Base-by-base conservation (phyloP, 352 stramenopile genomes). In the Phytopythium vexans region DNA sequence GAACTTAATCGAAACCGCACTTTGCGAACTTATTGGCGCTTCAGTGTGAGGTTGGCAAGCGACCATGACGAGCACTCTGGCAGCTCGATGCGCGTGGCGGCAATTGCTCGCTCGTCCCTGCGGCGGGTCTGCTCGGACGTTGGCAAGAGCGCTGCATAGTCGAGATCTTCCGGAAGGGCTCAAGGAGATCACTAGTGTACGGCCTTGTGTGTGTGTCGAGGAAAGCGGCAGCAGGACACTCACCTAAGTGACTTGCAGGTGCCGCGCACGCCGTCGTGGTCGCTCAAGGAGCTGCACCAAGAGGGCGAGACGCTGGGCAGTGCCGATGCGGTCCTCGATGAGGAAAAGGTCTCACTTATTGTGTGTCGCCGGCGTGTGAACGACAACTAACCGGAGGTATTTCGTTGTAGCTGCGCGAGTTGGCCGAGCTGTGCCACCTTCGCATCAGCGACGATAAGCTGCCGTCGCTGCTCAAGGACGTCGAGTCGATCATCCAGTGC, bases 401-500 rank as follows among this genome's bases (percentile, higher is more conserved):
- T 41, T 41, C 16, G 12, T 16, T 58, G 12, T 48, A 92, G 80
- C 63, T 94, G 52, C 76, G 71, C 21, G 83, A 92, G 46, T 54
- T 94, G 31, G 84, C 84, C 0, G 84, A 92, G 66, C 57, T 94
- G 35, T 94, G 80, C 34, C 82, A 94, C 62, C 64, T 94, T 54
- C 80, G 92, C 54, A 74, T 94, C 8, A 77, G 85, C 14, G 72
- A 89, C 36, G 70, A 77, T 5, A 86, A 87, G 56, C 56, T 94
- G 12, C 77, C 84, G 8, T 63, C 59, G 14, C 60, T 94, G 59
- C 71, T 94, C 31, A 84, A 86, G 38, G 84, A 89, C 49, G 84
- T 94, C 6, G 82, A 92, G 64, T 85, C 81, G 27, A 94, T 94
- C 44, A 92, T 94, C 46, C 84, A 94, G 50, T 94, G 84, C 74